These are phyloP conservation scores for Colletotrichum sansevieriae DNA, from an alignment of 2,329 filamentous ascomycete species.

Conservation along the genomic window DNA sequence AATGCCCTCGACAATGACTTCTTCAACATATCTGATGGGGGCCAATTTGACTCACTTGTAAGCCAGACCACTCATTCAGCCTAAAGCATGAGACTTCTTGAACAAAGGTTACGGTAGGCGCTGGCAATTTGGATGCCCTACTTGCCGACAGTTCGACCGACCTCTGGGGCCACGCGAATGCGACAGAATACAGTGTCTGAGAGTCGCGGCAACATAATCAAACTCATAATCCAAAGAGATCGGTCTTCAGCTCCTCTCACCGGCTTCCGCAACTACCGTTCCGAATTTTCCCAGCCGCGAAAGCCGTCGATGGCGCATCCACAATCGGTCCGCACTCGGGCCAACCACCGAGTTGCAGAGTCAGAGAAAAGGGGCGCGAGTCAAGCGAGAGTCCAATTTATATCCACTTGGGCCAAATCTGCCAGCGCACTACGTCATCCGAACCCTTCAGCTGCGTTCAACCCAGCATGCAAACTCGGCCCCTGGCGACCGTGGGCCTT, in stretches of 20 bases:
- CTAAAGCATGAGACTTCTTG: neutral
- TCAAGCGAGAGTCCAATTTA: slow-evolving; percentile 22
- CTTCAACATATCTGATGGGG: slow-evolving; percentile 45
- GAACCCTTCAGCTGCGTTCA: slow-evolving; percentile 17
- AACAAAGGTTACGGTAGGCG: slow-evolving; percentile 6
- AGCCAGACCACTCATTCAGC: slow-evolving; percentile 1
- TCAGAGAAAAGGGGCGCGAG: slow-evolving; percentile 9
- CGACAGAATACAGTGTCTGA: neutral
- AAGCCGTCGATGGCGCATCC: slow-evolving; percentile 10
- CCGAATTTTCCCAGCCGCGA: slow-evolving; percentile 19
- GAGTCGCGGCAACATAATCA: neutral
- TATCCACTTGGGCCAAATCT: slow-evolving; percentile 9
- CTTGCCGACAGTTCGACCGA: neutral
- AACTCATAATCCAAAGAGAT: neutral
- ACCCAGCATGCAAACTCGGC: slow-evolving; percentile 15
- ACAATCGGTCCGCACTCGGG: slow-evolving; percentile 25
- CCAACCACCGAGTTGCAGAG: slow-evolving; percentile 27
- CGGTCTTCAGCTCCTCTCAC: neutral
- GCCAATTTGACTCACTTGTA: slow-evolving; percentile 46
- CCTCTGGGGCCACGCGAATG: neutral
- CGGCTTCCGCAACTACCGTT: slow-evolving; percentile 4
- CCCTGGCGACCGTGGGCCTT: slow-evolving; percentile 6
- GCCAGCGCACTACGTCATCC: slow-evolving; percentile 17
- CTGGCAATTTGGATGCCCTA: slow-evolving; percentile 5
- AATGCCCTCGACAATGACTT: slow-evolving; percentile 38